These are phyloP conservation scores for Xylaria sp. DNA, from an alignment of 2,329 filamentous ascomycete genomes.

Conservation along the genomic window DNA sequence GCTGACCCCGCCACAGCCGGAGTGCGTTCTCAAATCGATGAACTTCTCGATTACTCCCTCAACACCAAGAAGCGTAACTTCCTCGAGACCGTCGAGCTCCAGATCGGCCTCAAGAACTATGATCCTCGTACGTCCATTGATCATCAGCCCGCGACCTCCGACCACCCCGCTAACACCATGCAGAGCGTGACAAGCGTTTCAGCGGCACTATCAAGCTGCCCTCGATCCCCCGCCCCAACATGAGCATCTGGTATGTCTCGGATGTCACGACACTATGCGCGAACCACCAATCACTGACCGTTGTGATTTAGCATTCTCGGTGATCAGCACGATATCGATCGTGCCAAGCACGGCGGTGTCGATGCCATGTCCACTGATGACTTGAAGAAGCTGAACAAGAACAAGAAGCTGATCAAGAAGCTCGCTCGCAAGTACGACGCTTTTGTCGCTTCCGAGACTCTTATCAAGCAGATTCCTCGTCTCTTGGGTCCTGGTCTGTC, in stretches of 20 bases:
- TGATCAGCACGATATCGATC: constrained; percentile 97
- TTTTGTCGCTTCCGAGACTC: constrained; percentile 94
- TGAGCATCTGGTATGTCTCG: constrained; percentile 41
- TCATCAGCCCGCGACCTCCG: not conserved
- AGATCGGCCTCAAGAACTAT: constrained; percentile 98
- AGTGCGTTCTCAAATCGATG: constrained; percentile 73
- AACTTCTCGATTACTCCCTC: constrained; percentile 93
- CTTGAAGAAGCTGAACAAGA: constrained; percentile 99
- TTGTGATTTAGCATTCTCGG: constrained; percentile 60
- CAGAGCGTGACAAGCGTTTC: constrained; percentile 99
- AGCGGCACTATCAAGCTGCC: constrained; percentile 98
- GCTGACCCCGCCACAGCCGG: constrained; percentile 50
- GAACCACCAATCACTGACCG: not conserved
- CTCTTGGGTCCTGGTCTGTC: constrained; percentile 98
- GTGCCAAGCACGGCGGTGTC: constrained; percentile 98
- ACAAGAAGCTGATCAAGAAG: constrained; percentile 99
- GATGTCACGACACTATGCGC: not conserved
- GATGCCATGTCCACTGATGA: constrained; percentile 99
- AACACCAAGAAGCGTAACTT: constrained; percentile 99
- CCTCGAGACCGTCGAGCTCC: constrained; percentile 87
- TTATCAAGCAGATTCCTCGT: constrained; percentile 99
- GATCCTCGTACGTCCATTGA: constrained; percentile 67
- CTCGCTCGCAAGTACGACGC: constrained; percentile 99
- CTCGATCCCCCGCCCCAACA: constrained; percentile 82
- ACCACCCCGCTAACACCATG: constrained; percentile 13